A percentile compares a stretch with the other conserved stretches of the same genome.
phyloP scores from a whole-genome alignment of 1,284 basidiomycete genomes.

The Exsudoporus floridanus region DNA sequence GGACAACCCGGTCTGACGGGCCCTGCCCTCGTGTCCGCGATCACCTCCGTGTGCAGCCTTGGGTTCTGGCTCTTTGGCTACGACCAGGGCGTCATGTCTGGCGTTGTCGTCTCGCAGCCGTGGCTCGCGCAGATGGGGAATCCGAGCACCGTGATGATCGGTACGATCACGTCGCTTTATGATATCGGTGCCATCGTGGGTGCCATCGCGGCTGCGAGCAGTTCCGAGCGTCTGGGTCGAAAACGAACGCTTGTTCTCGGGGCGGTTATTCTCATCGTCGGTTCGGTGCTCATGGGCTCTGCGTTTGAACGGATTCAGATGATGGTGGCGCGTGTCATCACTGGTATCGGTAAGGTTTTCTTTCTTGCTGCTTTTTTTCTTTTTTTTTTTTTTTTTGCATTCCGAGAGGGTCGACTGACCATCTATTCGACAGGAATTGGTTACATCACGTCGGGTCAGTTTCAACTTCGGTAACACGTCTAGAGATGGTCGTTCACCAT shows the following conservation, averaged over 20 bases:
- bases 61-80: constrained; percentile 22
- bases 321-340: constrained; percentile 15
- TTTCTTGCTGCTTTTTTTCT: too few species aligned
- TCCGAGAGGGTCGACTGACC: too few species aligned
- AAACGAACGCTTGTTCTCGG: constrained; percentile 15
- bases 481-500: background rate
- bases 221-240: constrained; percentile 15
- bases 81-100: constrained; percentile 21
- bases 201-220: constrained; percentile 15
- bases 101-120: constrained; percentile 14
- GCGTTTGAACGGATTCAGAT: constrained; percentile 17
- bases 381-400: too few species aligned
- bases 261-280: constrained; percentile 10
- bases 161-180: constrained; percentile 21
- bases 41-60: constrained; percentile 20
- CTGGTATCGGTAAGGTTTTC: constrained; percentile 10
- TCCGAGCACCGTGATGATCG: constrained; percentile 20
- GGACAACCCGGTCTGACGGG: constrained; percentile 15
- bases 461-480: background rate
- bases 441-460: constrained; percentile 14
- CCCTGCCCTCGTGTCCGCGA: constrained; percentile 14
- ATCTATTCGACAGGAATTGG: constrained; percentile 12
- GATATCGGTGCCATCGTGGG: constrained; percentile 16
- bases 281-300: constrained; percentile 16
- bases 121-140: constrained; percentile 21